phyloP scores from a whole-genome alignment of 164 flowering plant species.

The Warburgia ugandensis region DNA sequence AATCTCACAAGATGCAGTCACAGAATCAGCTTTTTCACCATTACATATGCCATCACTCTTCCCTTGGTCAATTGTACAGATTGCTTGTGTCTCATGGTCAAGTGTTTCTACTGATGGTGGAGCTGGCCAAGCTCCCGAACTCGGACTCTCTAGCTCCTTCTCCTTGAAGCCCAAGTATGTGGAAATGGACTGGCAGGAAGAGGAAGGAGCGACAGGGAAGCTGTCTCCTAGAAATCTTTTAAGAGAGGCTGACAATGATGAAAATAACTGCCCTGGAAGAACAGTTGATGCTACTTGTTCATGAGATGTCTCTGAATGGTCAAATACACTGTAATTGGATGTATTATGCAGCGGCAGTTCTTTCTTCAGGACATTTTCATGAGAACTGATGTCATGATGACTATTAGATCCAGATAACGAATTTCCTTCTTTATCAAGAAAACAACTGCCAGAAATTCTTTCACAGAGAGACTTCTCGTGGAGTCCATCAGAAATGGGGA shows the following conservation, averaged over 20 bases:
- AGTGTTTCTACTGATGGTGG: conserved; percentile 6
- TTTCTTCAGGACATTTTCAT: too few relatives aligned
- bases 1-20: conserved; percentile 16
- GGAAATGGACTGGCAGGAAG: conserved; percentile 34
- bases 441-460: too few relatives aligned
- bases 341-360: too few relatives aligned
- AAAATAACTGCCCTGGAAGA: conserved; percentile 36
- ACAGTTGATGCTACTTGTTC: conserved; percentile 39
- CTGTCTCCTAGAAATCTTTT: conserved; percentile 39
- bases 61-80: too few relatives aligned
- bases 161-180: conserved; percentile 33
- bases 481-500: conserved; percentile 45
- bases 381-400: too few relatives aligned
- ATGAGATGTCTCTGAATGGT: conserved; percentile 10
- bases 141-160: conserved; percentile 16
- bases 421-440: too few relatives aligned
- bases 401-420: background rate
- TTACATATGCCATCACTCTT: background rate
- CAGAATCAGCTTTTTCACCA: conserved; percentile 9
- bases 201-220: conserved; percentile 28
- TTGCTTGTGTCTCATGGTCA: too few relatives aligned
- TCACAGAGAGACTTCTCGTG: background rate
- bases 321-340: too few relatives aligned
- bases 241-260: conserved; percentile 47
- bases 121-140: conserved; percentile 10